phyloP scores from a whole-genome alignment of 2,329 filamentous ascomycete genomes.

The Penicillium verrucosum region DNA sequence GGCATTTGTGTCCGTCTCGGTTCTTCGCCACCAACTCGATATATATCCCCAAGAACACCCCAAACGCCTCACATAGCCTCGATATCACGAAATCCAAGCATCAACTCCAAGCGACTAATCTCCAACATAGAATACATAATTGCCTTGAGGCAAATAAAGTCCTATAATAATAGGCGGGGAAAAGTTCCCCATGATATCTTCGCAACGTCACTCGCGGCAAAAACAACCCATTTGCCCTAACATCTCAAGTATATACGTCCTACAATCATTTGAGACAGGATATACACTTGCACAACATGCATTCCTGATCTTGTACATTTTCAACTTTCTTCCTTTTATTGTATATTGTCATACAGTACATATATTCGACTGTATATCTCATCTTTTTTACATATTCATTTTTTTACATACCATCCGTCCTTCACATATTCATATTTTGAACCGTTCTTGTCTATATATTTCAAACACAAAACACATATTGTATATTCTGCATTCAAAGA shows the following conservation, averaged over 20 bases:
- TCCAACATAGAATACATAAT: background rate
- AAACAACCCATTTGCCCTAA: background rate
- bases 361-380: constrained; percentile 1
- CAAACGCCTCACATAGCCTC: background rate
- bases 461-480: too few species aligned
- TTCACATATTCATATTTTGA: background rate
- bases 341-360: constrained; percentile 2
- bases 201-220: constrained; percentile 22
- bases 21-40: background rate
- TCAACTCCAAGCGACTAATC: background rate
- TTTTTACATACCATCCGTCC: background rate
- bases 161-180: constrained; percentile 12
- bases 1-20: too few species aligned
- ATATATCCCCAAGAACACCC: background rate
- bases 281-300: constrained; percentile 1
- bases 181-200: constrained; percentile 20
- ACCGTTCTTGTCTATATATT: background rate
- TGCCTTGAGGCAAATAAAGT: background rate
- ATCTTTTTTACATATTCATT: background rate
- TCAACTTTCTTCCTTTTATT: background rate
- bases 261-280: background rate
- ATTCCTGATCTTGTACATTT: constrained; percentile 4
- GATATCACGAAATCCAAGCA: background rate
- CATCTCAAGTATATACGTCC: background rate
- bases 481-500: background rate